Base-by-base conservation (phyloP, 139 green algal genomes). In the Chlamydomonas schloesseri region DNA sequence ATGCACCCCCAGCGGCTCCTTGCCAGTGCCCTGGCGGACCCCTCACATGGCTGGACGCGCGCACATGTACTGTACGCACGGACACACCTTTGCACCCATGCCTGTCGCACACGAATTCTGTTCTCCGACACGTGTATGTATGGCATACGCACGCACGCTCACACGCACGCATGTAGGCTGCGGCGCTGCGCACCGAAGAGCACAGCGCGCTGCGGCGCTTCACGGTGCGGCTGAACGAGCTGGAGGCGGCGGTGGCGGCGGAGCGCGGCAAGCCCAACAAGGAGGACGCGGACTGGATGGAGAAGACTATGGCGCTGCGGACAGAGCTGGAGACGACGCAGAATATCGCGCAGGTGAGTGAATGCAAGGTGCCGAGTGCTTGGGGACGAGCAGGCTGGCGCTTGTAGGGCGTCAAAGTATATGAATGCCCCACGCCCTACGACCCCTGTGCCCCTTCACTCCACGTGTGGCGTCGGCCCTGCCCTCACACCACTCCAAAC, bases 171-270 rank as follows among this genome's bases (percentile, higher is more conserved):
- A 5, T 8, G 6, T 83, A 91, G 80, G 88, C 78, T 0, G 71
- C 88, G 6, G 24, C 73, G 5, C 24, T 91, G 17, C 88, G 88
- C 62, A 60, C 82, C 24, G 88, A 89, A 46, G 88, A 91, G 83
- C 65, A 76, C 34, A 50, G 29, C 10, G 73, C 76, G 33, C 69
- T 88, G 68, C 37, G 83, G 53, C 78, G 79, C 71, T 88, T 91
- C 72, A 88, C 88, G 33, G 18, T 29, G 24, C 47, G 73, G 20
- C 83, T 91, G 46, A 28, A 58, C 23, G 88, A 91, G 65, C 83
- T 90, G 71, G 78, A 90, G 86, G 58, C 79, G 53, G 62, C 73
- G 62, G 71, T 90, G 71, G 71, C 68, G n/a, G 60, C 62, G 72
- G 60, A 82, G 71, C 60, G 58, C 36, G 71, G 33, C 29, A 31